These are phyloP conservation scores for Microstegium vimineum DNA, from an alignment of 176 grass and related monocot species.

Conservation along the genomic window DNA sequence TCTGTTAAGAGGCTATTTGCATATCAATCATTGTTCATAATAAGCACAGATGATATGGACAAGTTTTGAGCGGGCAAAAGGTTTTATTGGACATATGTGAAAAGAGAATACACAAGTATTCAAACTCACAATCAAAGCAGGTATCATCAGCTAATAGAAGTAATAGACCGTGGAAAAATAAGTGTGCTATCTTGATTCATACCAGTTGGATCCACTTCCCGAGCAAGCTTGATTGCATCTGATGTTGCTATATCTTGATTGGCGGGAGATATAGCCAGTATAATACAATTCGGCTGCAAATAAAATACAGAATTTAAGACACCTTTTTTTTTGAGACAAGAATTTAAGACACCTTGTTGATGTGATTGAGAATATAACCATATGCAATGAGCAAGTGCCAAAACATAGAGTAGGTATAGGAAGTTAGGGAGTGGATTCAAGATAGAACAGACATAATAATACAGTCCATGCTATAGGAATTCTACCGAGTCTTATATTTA, in stretches of 20 bases:
- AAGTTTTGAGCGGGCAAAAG: not conserved
- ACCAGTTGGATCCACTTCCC: constrained; percentile 87
- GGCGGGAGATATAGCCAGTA: constrained; percentile 86
- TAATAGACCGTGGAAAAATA: constrained; percentile 4
- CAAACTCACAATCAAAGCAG: constrained; percentile 6
- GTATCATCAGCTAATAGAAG: not conserved
- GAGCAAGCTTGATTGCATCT: constrained; percentile 91
- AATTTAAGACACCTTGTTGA: not conserved
- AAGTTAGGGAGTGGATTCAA: not conserved
- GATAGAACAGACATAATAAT: not conserved
- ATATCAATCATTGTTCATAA: not conserved
- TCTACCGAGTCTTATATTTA: not conserved
- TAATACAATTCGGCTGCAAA: constrained; percentile 79
- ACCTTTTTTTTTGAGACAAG: no score
- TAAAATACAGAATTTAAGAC: no score
- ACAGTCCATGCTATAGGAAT: not conserved
- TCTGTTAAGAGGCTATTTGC: not conserved
- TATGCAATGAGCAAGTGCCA: constrained; percentile 8
- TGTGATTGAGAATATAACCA: not conserved
- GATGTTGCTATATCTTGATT: constrained; percentile 99
- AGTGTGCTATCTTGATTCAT: constrained; percentile 9
- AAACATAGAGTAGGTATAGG: not conserved
- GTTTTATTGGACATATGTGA: not conserved
- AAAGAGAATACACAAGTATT: not conserved
- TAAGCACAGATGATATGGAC: not conserved